Evolutionary conservation across 768 basidiomycete genomes (phyloP), one percentile per base, ranked within the genome.

Genomic region (Crepidotus variabilis): DNA sequence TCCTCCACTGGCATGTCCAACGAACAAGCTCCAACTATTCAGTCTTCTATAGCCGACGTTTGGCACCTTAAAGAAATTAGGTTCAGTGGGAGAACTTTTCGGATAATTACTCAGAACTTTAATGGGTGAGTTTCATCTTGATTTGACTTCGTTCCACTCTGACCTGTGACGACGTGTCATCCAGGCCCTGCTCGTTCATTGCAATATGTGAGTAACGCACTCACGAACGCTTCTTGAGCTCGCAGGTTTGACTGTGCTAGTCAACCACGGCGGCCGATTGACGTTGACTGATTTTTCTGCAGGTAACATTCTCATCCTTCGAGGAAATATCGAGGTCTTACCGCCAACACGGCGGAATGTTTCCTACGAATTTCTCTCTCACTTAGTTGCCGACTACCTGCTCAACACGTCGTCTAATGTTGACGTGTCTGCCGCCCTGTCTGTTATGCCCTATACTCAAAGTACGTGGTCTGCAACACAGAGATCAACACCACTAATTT

Each of bases 221-320:
- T 6, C 34, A n/a, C 48, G 20, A 48, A 35, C 53, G 23, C 50
- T 21, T 20, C 49, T 16, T 24, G 14, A 33, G 14, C 52, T 52
- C n/a, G 50, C 20, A 24, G 33, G 54, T 33, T 35, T 50, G 33
- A 10, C 50, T 47, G 39, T 49, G 58, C 33, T 22, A 14, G 46
- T 45, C 35, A 11, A n/a, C 18, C 20, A 52, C 21, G n/a, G 23
- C 33, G 14, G 21, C 16, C 48, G 45, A 36, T 34, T 18, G 16
- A 22, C 22, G 28, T 23, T 60, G 50, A 24, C 54, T 61, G 51
- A 51, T 24, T 35, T 52, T 51, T 6, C 51, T 18, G 48, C 65
- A 90, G 91, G 91, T 72, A 97, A 97, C 67, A 90, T 94, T 51
- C 80, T 96, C 28, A 86, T 96, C 58, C 76, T 97, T 1, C 83